Evolutionary conservation across 2,329 filamentous ascomycete species (phyloP).

Genomic region (Alternaria brassicae): DNA sequence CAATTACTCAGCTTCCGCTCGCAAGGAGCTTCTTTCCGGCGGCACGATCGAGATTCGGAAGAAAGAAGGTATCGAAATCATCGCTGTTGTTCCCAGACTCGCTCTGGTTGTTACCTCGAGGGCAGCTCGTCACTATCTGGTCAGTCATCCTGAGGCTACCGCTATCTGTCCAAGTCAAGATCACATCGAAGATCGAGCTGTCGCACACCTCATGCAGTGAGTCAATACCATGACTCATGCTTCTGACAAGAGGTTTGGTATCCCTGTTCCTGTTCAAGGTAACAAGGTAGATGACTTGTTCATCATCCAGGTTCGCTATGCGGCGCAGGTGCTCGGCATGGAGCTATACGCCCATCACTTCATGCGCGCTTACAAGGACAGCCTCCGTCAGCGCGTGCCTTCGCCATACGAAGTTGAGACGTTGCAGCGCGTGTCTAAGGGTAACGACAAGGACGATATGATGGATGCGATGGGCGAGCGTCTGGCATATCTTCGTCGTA

Average conservation of each 20-base stretch:
- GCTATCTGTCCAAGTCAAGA: neutral
- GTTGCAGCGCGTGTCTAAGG: neutral
- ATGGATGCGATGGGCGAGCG: conserved; percentile 1
- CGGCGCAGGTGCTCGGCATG: conserved; percentile 5
- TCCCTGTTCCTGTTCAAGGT: neutral
- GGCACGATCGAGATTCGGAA: neutral
- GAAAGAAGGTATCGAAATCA: neutral
- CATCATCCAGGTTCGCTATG: conserved; percentile 4
- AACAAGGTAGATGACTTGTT: neutral
- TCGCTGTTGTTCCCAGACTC: neutral
- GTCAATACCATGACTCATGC: neutral
- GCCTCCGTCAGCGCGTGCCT: neutral
- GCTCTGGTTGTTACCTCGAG: conserved; percentile 1
- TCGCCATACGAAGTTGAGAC: neutral
- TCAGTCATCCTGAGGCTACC: neutral
- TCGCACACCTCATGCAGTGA: neutral
- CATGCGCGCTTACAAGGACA: neutral
- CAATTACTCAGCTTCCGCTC: neutral
- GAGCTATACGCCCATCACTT: conserved; percentile 7
- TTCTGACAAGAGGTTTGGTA: neutral
- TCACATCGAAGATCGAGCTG: neutral
- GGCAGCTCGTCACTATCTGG: neutral
- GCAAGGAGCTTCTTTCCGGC: neutral
- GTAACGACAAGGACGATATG: neutral
- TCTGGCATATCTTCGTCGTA: conserved; percentile 9